phyloP scores from a whole-genome alignment of 768 basidiomycete species.

The Tubosaeta sp. region DNA sequence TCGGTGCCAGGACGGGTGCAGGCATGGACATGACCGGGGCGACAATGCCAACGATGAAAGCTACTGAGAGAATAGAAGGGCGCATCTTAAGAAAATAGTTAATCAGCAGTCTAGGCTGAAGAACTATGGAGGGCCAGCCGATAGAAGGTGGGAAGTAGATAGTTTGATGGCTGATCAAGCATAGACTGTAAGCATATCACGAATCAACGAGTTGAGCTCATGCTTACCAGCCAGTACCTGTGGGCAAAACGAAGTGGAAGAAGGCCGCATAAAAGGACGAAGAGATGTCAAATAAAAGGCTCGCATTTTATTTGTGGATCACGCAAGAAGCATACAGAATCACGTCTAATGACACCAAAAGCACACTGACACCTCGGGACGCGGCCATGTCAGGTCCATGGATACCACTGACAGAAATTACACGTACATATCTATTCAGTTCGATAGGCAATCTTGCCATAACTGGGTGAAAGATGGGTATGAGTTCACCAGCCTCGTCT shows the following conservation, averaged over 20 bases:
- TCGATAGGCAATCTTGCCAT: neutral
- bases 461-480: neutral
- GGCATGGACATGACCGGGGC: neutral
- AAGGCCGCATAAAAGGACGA: neutral
- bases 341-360: neutral
- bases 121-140: neutral
- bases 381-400: neutral
- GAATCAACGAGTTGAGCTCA: neutral
- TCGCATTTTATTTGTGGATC: neutral
- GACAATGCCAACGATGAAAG: neutral
- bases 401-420: neutral
- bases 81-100: neutral
- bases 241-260: neutral
- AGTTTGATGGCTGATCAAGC: neutral
- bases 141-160: neutral
- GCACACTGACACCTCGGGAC: neutral
- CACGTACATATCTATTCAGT: neutral
- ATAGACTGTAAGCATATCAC: neutral
- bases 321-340: neutral
- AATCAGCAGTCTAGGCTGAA: neutral
- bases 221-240: neutral
- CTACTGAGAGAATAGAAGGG: neutral
- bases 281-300: neutral
- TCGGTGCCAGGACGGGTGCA: neutral
- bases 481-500: conserved; percentile 10